Conservation (phyloP, 257 asterid genomes). For the Capsicum baccatum region DNA sequence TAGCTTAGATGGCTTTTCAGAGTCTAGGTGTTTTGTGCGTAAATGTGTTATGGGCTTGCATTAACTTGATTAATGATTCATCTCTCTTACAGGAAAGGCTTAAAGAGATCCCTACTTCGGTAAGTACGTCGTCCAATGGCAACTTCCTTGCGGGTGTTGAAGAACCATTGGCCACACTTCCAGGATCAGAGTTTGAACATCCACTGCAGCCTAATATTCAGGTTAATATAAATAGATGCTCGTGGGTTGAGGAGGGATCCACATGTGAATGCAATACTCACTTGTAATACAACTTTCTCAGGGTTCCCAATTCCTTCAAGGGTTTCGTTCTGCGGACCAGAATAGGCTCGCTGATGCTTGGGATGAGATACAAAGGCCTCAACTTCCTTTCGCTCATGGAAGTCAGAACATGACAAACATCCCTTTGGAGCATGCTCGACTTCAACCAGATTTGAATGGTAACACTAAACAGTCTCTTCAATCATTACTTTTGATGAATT, state of each 20-base stretch:
- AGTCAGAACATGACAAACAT: constrained; percentile 56
- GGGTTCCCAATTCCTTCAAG: constrained; percentile 89
- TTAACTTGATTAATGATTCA: constrained; percentile 26
- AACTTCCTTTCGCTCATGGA: constrained; percentile 54
- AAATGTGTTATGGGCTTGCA: constrained; percentile 2
- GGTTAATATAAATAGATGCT: constrained; percentile 48
- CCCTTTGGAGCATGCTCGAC: constrained; percentile 59
- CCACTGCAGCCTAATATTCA: constrained; percentile 66
- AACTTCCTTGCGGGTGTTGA: constrained; percentile 57
- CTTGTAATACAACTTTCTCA: constrained; percentile 38
- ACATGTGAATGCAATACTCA: neutral
- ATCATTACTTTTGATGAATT: neutral
- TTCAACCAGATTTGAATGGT: constrained; percentile 78
- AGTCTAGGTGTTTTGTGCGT: neutral
- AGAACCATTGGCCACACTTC: constrained; percentile 76
- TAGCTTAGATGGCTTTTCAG: neutral
- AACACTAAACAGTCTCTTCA: constrained; percentile 35
- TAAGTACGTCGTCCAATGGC: constrained; percentile 66
- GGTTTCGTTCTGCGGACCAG: constrained; percentile 78
- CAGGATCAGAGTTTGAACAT: constrained; percentile 84
- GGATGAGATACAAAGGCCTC: constrained; percentile 91
- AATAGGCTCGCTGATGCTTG: constrained; percentile 82
- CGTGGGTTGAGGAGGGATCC: constrained; percentile 11
- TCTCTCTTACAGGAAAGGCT: constrained; percentile 74
- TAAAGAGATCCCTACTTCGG: constrained; percentile 86